phyloP scores from a whole-genome alignment of 2,329 filamentous ascomycete genomes.

The Gremmenia infestans region DNA sequence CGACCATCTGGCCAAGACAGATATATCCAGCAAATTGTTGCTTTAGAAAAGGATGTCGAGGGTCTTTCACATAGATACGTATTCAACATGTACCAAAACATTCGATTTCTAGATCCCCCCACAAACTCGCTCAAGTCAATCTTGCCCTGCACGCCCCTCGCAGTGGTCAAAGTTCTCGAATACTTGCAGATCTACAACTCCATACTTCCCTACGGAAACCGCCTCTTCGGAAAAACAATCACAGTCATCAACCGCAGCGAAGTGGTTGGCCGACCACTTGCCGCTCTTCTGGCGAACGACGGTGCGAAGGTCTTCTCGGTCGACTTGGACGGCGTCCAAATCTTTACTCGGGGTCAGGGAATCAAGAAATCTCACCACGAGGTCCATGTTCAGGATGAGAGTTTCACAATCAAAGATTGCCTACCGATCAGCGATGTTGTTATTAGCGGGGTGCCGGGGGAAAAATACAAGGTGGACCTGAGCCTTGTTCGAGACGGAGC shows the following conservation, averaged over 20 bases:
- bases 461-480: slow-evolving; percentile 84
- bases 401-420: slow-evolving; percentile 74
- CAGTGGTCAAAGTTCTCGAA: slow-evolving; percentile 95
- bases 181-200: slow-evolving; percentile 95
- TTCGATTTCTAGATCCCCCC: slow-evolving; percentile 83
- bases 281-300: slow-evolving; percentile 91
- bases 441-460: slow-evolving; percentile 84
- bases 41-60: slow-evolving; percentile 89
- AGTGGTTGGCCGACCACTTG: slow-evolving; percentile 88
- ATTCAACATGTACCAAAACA: slow-evolving; percentile 99
- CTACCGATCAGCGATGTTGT: slow-evolving; percentile 88
- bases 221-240: slow-evolving; percentile 87
- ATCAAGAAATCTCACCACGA: slow-evolving; percentile 83
- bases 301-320: slow-evolving; percentile 94
- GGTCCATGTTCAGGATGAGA: slow-evolving; percentile 70
- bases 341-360: slow-evolving; percentile 86
- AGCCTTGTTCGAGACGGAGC: slow-evolving; percentile 81
- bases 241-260: slow-evolving; percentile 96
- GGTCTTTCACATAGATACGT: slow-evolving; percentile 90
- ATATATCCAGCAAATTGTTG: slow-evolving; percentile 92
- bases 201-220: slow-evolving; percentile 86
- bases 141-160: slow-evolving; percentile 90
- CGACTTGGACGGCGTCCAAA: slow-evolving; percentile 84
- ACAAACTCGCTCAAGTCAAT: slow-evolving; percentile 80
- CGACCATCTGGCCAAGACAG: slow-evolving; percentile 79